Evolutionary conservation across 495 filamentous ascomycete species (phyloP).

Genomic region (Aspergillus ostianus): DNA sequence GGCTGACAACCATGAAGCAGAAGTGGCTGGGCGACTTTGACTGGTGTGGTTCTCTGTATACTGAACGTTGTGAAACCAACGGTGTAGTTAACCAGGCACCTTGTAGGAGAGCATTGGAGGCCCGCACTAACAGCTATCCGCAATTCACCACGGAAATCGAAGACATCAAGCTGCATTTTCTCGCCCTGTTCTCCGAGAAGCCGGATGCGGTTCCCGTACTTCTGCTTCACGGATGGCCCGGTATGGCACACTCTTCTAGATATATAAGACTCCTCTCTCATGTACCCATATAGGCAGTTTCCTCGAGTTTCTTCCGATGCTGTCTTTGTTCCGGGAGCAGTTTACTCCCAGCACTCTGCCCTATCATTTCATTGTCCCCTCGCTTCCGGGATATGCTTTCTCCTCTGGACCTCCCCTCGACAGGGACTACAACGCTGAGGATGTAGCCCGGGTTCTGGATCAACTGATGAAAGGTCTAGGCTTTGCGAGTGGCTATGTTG

Average conservation of each 20-base stretch:
- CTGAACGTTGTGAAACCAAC: background rate
- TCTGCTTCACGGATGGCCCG: conserved; percentile 63
- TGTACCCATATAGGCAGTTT: conserved; percentile 16
- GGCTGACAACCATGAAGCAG: conserved; percentile 54
- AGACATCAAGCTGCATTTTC: conserved; percentile 57
- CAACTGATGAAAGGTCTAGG: conserved; percentile 59
- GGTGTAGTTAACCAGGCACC: background rate
- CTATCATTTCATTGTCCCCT: conserved; percentile 66
- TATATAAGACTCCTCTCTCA: background rate
- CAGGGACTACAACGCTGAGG: conserved; percentile 41
- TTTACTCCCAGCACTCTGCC: conserved; percentile 56
- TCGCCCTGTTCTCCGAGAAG: conserved; percentile 59
- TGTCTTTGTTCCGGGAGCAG: conserved; percentile 44
- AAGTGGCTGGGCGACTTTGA: conserved; percentile 48
- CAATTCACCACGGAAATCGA: conserved; percentile 56
- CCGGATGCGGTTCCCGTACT: conserved; percentile 59
- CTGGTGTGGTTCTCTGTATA: conserved; percentile 30
- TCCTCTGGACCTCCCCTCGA: conserved; percentile 53
- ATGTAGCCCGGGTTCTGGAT: conserved; percentile 51
- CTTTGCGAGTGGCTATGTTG: conserved; percentile 56
- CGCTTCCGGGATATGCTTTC: conserved; percentile 60
- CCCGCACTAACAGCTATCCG: conserved; percentile 60
- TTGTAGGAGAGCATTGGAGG: conserved; percentile 48
- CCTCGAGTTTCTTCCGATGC: conserved; percentile 37
- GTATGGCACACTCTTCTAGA: conserved; percentile 16